These are phyloP conservation scores for Metarhizium sp. DNA, from an alignment of 2,329 filamentous ascomycete genomes.

Conservation along the genomic window DNA sequence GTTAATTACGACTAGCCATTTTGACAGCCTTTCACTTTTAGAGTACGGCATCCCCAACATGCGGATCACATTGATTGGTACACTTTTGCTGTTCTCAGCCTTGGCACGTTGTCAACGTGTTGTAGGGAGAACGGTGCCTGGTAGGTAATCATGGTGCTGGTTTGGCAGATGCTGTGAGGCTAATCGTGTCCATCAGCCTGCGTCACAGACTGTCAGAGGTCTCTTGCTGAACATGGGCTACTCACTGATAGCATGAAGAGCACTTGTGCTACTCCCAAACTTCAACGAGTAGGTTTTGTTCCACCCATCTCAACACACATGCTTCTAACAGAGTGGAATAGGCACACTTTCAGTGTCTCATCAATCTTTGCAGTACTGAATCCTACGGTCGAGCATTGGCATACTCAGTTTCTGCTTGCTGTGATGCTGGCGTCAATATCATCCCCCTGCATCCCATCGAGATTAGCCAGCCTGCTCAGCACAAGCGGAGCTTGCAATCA, in stretches of 20 bases:
- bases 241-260: slow-evolving; percentile 7
- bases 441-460: slow-evolving; percentile 21
- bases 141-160: slow-evolving; percentile 2
- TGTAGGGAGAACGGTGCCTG: not conserved
- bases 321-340: slow-evolving; percentile 4
- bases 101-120: slow-evolving; percentile 4
- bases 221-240: slow-evolving; percentile 9
- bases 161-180: not conserved
- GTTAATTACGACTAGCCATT: slow-evolving; percentile 20
- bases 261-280: slow-evolving; percentile 8
- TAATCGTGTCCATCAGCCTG: slow-evolving; percentile 8
- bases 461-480: slow-evolving; percentile 10
- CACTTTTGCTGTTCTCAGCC: slow-evolving; percentile 8
- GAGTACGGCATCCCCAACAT: slow-evolving; percentile 11
- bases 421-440: slow-evolving; percentile 16
- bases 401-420: slow-evolving; percentile 17
- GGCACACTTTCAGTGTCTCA: slow-evolving; percentile 23
- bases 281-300: slow-evolving; percentile 5
- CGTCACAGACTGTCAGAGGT: slow-evolving; percentile 11
- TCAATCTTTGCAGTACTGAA: slow-evolving; percentile 15
- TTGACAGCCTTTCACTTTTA: slow-evolving; percentile 9
- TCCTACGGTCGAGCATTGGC: slow-evolving; percentile 21
- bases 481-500: not conserved
- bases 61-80: slow-evolving; percentile 9
- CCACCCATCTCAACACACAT: not conserved